Base-by-base conservation (phyloP, 306 rosid species). In the Inga oerstediana region DNA sequence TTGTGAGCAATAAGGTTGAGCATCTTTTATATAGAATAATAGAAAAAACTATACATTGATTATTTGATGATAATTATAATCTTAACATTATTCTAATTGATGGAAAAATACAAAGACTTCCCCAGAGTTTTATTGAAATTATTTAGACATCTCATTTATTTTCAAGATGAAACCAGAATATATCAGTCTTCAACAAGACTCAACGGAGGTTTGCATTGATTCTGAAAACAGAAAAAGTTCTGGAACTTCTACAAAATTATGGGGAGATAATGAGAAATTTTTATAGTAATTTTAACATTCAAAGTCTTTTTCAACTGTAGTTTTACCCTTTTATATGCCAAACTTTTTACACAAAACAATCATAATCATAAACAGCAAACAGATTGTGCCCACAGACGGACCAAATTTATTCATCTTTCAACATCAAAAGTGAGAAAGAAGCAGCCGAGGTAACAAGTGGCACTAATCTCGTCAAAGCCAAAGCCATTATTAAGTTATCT, bases 381-480 rank as follows among this genome's bases (percentile, higher is more conserved):
- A 34, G 43, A 39, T 0, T 12, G 51, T 37, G 74, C 11, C 41
- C 35, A 61, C 65, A 46, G 16, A 58, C 8, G 10, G 73, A 59
- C 75, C 12, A 14, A 24, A 70, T 30, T 46, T 46, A 58, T 16
- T 65, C 80, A 77, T 56, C 51, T 49, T 59, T 79, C 72, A 70
- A 74, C 49, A 69, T 52, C 83, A 80, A 39, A 64, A 64, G 48
- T 35, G 37, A 46, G 34, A 16, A 48, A 39, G 27, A 30, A 17
- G 66, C 59, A 83, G 80, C 27, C 81, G 45, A 24, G 77, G 19
- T 77, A 39, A 77, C 81, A 48, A 41, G 72, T 77, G 73, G 51
- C 79, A 49, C 64, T 73, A 17, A 8, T 45, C 65, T 12, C 8
- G 0, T 51, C 9, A 69, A 79, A 39, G 65, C 12, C 9, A 69